Conservation (phyloP, 1,284 basidiomycete genomes). For the Paramarasmius palmivorus region DNA sequence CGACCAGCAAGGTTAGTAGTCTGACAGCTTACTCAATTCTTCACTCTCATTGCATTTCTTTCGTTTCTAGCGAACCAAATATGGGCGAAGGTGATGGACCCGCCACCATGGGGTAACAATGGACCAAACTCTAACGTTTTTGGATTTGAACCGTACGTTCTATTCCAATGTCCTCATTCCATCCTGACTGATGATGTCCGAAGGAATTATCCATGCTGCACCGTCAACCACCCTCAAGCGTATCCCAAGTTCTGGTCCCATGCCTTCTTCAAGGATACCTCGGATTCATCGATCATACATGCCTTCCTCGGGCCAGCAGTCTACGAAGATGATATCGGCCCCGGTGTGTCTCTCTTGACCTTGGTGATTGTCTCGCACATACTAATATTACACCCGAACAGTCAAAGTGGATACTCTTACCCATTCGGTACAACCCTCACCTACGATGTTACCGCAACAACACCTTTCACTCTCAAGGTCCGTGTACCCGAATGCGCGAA, state of each 20-base stretch:
- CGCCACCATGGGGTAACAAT: slow-evolving; percentile 35
- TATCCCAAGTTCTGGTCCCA: slow-evolving; percentile 43
- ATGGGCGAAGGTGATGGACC: slow-evolving; percentile 37
- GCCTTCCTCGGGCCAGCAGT: slow-evolving; percentile 36
- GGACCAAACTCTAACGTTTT: slow-evolving; percentile 40
- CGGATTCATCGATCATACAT: slow-evolving; percentile 31
- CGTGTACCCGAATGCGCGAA: slow-evolving; percentile 38
- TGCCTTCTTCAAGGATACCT: slow-evolving; percentile 32
- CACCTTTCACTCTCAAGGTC: slow-evolving; percentile 34
- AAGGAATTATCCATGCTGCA: slow-evolving; percentile 42
- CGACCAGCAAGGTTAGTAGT: slow-evolving; percentile 42
- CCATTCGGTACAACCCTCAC: slow-evolving; percentile 35
- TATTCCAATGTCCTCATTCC: not conserved
- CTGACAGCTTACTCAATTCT: too few relatives aligned
- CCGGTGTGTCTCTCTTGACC: slow-evolving; percentile 23
- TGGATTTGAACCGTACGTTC: slow-evolving; percentile 38
- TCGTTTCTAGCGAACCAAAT: slow-evolving; percentile 38
- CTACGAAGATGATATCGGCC: slow-evolving; percentile 30
- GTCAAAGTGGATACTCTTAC: slow-evolving; percentile 36
- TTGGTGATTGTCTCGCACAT: not conserved
- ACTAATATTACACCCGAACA: slow-evolving; percentile 13
- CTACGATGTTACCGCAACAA: slow-evolving; percentile 32
- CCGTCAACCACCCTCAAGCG: slow-evolving; percentile 39
- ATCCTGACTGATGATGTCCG: not conserved
- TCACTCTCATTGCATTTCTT: too few relatives aligned